Conservation (phyloP, 352 stramenopile genomes). For the Thalassiosira oceanica region DNA sequence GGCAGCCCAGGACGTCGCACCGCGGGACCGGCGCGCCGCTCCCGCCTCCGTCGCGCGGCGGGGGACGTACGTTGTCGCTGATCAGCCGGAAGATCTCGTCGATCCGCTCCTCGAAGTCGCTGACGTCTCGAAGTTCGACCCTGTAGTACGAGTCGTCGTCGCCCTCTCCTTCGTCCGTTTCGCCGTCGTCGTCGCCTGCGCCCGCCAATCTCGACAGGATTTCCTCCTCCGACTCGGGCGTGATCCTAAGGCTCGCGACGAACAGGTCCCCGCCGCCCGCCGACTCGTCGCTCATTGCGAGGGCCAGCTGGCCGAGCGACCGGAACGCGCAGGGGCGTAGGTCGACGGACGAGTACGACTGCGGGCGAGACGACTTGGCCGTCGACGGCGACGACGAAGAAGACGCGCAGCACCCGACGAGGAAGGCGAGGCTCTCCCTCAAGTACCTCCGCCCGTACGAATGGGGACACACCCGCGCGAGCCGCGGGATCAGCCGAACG, state of each 20-base stretch:
- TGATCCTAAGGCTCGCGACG: conserved; percentile 74
- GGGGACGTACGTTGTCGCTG: conserved; percentile 55
- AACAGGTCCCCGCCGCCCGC: conserved; percentile 76
- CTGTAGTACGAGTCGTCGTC: conserved; percentile 47
- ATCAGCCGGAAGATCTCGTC: conserved; percentile 74
- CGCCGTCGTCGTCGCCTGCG: conserved; percentile 2
- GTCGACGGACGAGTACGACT: no score
- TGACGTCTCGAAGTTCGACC: conserved; percentile 65
- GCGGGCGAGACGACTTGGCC: conserved; percentile 24
- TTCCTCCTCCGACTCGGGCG: conserved; percentile 10
- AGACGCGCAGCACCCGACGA: conserved; percentile 56
- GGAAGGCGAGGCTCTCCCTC: conserved; percentile 61
- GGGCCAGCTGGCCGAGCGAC: conserved; percentile 88
- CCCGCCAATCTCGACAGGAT: no score
- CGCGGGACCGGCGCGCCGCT: conserved; percentile 26
- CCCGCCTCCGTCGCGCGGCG: conserved; percentile 11
- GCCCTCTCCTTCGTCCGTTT: conserved; percentile 1
- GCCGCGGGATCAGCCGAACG: conserved; percentile 87
- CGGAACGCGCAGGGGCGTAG: conserved; percentile 86
- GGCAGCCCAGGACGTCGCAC: conserved; percentile 81
- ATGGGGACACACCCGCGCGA: conserved; percentile 90
- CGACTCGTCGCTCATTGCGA: conserved; percentile 88
- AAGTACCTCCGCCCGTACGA: conserved; percentile 93
- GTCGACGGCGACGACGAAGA: not conserved
- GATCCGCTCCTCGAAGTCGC: conserved; percentile 60